Base-by-base conservation (phyloP, 2,329 filamentous ascomycete genomes). In the Exophiala sp. region DNA sequence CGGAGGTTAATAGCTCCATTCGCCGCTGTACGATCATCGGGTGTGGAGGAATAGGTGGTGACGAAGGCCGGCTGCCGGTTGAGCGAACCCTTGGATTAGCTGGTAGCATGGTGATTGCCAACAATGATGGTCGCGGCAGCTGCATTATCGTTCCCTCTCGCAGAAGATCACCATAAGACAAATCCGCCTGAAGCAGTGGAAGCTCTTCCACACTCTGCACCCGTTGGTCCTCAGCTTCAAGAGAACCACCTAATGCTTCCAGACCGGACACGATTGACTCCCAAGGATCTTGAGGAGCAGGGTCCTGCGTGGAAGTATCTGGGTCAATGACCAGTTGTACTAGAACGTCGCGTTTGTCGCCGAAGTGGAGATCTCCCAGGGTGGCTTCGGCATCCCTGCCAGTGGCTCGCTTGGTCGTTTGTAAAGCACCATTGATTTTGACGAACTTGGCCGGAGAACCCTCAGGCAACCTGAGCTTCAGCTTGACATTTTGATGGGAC, bases 371-470 rank as follows among this genome's bases (percentile, higher is more conserved):
- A 70, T 99, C 94, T 34, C 94, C 94, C 20, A 99, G 76, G 1
- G 88, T 86, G 8, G 91, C 92, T 72, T 99, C 94, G 0, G 92
- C 94, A 70, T 97, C 94, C 47, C 91, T 86, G 9, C 94, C 94
- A 20, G 91, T 95, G 11, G 92, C 94, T 57, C 94, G 87, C 77
- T 96, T 99, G 2, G 92, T 97, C 59, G 95, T 95, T 68, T 97
- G 91, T 54, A 99, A 77, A 3, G 92, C 94, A 49, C 94, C 94
- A 66, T 90, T 96, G 66, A 99, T 97, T 75, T 99, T 99, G 70
- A 96, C 89, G 69, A 99, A 99, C 68, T 96, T 96, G 65, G 94
- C 94, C 0, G 92, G 94, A 2, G 94, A 99, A 16, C 94, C 94
- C 73, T 99, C 94, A 0, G 94, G 94, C 6, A 99, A 76, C 64